phyloP scores from a whole-genome alignment of 768 basidiomycete species.

The Podaxis carcinomalis region DNA sequence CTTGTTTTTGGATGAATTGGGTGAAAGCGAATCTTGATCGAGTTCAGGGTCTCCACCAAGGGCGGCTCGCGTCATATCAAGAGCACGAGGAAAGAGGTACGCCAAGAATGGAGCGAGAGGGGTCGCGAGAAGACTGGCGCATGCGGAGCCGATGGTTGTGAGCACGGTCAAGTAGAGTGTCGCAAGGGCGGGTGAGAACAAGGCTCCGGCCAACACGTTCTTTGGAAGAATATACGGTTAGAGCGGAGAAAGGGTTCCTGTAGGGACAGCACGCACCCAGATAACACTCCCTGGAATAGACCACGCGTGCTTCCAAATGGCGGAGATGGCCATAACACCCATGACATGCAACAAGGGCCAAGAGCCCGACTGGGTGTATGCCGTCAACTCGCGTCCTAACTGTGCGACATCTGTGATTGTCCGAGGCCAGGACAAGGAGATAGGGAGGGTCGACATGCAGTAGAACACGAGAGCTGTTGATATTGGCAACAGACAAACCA shows the following conservation, averaged over 20 bases:
- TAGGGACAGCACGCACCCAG: constrained; percentile 53
- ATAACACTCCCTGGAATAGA: constrained; percentile 92
- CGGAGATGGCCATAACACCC: constrained; percentile 76
- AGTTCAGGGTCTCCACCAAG: constrained; percentile 63
- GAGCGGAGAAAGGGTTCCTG: constrained; percentile 11
- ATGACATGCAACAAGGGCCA: constrained; percentile 71
- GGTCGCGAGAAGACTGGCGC: constrained; percentile 73
- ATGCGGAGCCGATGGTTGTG: constrained; percentile 83
- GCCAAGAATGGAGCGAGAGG: constrained; percentile 84
- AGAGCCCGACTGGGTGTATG: constrained; percentile 69
- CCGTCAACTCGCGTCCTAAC: constrained; percentile 71
- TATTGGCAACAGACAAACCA: constrained; percentile 54
- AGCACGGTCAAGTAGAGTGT: constrained; percentile 78
- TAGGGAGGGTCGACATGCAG: constrained; percentile 74
- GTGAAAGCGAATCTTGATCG: constrained; percentile 31
- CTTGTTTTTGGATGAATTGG: constrained; percentile 24
- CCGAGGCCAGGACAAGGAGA: constrained; percentile 72
- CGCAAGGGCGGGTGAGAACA: constrained; percentile 80
- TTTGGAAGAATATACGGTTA: constrained; percentile 25
- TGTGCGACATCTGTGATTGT: constrained; percentile 73
- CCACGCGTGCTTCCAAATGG: constrained; percentile 97
- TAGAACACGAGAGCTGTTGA: constrained; percentile 68
- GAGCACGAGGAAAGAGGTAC: constrained; percentile 75
- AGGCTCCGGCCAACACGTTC: constrained; percentile 88
- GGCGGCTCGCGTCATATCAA: constrained; percentile 80